Base-by-base conservation (phyloP, 208 protist genomes). In the Trypanosoma grayi region DNA sequence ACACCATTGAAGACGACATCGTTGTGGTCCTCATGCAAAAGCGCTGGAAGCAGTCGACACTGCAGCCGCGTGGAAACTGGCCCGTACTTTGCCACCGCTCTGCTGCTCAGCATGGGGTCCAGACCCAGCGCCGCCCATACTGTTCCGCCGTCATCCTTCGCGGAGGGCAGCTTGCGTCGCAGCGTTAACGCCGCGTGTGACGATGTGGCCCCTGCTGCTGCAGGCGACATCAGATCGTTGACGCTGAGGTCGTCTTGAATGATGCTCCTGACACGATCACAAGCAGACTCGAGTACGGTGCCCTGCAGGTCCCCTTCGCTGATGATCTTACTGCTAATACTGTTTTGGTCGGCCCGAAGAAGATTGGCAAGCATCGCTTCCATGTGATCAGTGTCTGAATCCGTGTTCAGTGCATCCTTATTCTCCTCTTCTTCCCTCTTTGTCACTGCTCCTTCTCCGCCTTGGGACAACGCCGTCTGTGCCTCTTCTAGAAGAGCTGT, bases 1-100 rank as follows among this genome's bases (percentile, higher is more conserved):
- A 86, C 82, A 5, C 82, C 84, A 68, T 87, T 87, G 56, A 94
- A 83, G 1, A 94, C 31, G 10, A 94, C 78, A 33, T 94, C 87
- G 68, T 90, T 90, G 73, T 94, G 84, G 58, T 91, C 87, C 40
- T 91, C 87, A 60, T 92, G 51, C 4, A 94, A 48, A 30, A 94
- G 72, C 0, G 83, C 82, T 3, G 82, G 79, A 37, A 94, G 37
- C 7, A 94, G 59, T 22, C 87, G 81, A 8, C 73, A 59, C 73
- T 94, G 87, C 53, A 94, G 50, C 22, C 82, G 79, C 25, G 87
- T 80, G 2, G 87, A 81, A 0, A 51, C 40, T 3, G 77, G 43
- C 14, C 84, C 82, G 50, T 74, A 84, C 41, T 77, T 62, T 30
- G 62, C 46, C 20, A 58, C n/a, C 4, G 82, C 82, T 16, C 74